Evolutionary conservation across 2,329 filamentous ascomycete species (phyloP).

Genomic region (Cladobotryum mycophilum): DNA sequence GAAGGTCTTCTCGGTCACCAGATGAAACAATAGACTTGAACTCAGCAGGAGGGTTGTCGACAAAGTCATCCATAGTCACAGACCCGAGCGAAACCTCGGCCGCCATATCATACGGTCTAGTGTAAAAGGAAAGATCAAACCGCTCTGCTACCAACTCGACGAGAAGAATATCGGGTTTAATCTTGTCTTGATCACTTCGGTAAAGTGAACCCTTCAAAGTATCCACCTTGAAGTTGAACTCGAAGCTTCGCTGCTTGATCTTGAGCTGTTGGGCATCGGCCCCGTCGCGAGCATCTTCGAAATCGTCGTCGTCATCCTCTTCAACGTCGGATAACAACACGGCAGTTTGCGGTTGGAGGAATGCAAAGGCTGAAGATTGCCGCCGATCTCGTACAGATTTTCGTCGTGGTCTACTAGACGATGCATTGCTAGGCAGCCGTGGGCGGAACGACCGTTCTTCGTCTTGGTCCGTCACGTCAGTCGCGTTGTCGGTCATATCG

Average conservation of each 20-base stretch:
- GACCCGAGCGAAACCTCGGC: constrained; percentile 85
- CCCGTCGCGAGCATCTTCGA: constrained; percentile 60
- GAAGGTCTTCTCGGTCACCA: constrained; percentile 62
- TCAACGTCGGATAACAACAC: constrained; percentile 71
- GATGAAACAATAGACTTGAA: constrained; percentile 98
- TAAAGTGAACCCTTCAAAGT: constrained; percentile 90
- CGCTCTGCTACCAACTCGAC: constrained; percentile 87
- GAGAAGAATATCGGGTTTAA: constrained; percentile 70
- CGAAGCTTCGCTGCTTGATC: constrained; percentile 83
- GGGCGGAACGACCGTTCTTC: constrained; percentile 29
- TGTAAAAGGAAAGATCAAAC: constrained; percentile 82
- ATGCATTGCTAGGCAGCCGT: constrained; percentile 40
- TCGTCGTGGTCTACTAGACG: constrained; percentile 36
- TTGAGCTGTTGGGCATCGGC: constrained; percentile 54
- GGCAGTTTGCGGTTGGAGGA: constrained; percentile 64
- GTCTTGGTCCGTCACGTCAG: neutral
- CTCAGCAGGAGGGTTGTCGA: constrained; percentile 79
- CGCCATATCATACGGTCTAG: constrained; percentile 85
- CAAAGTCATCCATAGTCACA: constrained; percentile 87
- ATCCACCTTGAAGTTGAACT: constrained; percentile 95
- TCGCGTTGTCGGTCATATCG: constrained; percentile 14
- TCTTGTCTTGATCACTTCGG: constrained; percentile 72
- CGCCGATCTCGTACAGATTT: constrained; percentile 44
- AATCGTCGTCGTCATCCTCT: constrained; percentile 57
- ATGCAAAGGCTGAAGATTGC: constrained; percentile 67